Percentiles rank a stretch among this genome's conserved stretches.
Conservation (phyloP, 2,329 filamentous ascomycete genomes). For the Penicillium oxalicum region DNA sequence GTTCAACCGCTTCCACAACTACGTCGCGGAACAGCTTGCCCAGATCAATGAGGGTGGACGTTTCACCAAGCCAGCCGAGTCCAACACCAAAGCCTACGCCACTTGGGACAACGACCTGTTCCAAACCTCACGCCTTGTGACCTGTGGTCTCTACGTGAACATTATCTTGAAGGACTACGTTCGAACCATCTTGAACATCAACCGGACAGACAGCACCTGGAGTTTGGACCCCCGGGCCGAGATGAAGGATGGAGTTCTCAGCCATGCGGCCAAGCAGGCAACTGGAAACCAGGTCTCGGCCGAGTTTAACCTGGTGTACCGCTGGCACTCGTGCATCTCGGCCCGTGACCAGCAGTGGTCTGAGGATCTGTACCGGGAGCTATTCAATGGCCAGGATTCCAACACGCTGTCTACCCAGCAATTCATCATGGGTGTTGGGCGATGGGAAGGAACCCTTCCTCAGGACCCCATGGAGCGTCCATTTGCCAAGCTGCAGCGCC, state of each 20-base stretch:
- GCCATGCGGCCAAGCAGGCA: slow-evolving; percentile 48
- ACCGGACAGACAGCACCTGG: slow-evolving; percentile 55
- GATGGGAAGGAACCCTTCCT: slow-evolving; percentile 39
- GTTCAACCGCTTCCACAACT: slow-evolving; percentile 66
- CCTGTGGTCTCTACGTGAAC: slow-evolving; percentile 52
- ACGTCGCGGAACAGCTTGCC: slow-evolving; percentile 56
- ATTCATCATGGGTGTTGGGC: slow-evolving; percentile 35
- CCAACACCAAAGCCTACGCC: slow-evolving; percentile 31
- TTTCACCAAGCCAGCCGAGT: slow-evolving; percentile 52
- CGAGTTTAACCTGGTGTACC: slow-evolving; percentile 63
- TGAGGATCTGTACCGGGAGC: slow-evolving; percentile 47
- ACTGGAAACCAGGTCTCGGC: slow-evolving; percentile 62
- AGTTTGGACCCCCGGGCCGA: slow-evolving; percentile 59
- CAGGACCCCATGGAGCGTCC: slow-evolving; percentile 44
- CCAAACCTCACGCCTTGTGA: slow-evolving; percentile 51
- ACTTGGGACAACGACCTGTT: slow-evolving; percentile 44
- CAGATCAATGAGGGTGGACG: slow-evolving; percentile 62
- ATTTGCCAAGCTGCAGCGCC: slow-evolving; percentile 46
- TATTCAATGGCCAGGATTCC: slow-evolving; percentile 40
- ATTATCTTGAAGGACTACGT: slow-evolving; percentile 56
- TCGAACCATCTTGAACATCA: slow-evolving; percentile 55
- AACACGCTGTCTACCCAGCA: slow-evolving; percentile 33
- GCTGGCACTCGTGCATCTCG: slow-evolving; percentile 59
- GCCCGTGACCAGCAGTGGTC: slow-evolving; percentile 58
- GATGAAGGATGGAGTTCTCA: slow-evolving; percentile 44